Percentiles rank a stretch among this genome's conserved stretches.
Evolutionary conservation across 2,329 filamentous ascomycete genomes (phyloP).

Genomic region (Fusarium sp.): DNA sequence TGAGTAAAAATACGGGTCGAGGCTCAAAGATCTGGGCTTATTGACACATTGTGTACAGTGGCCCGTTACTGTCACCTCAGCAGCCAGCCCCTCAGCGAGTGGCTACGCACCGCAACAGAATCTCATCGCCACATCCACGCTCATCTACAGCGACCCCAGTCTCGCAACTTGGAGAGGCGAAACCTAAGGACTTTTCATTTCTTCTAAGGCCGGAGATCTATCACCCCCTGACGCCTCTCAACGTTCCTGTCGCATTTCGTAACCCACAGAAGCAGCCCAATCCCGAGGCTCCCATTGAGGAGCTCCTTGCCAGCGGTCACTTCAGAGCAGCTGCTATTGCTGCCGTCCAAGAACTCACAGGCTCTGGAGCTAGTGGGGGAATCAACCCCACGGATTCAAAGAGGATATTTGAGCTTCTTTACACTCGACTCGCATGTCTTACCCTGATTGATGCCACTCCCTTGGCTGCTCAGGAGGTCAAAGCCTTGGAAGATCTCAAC

Average conservation of each 20-base stretch:
- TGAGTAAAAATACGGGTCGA: constrained; percentile 57
- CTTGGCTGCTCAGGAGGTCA: constrained; percentile 76
- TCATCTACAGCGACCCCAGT: constrained; percentile 45
- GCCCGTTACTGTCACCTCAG: constrained; percentile 47
- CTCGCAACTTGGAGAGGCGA: constrained; percentile 47
- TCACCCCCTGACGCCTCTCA: constrained; percentile 77
- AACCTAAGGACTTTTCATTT: constrained; percentile 78
- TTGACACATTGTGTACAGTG: constrained; percentile 31
- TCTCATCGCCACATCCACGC: constrained; percentile 43
- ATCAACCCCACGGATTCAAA: constrained; percentile 67
- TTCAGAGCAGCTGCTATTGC: constrained; percentile 83
- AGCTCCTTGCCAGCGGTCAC: constrained; percentile 77
- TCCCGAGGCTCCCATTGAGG: constrained; percentile 72
- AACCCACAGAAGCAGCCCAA: constrained; percentile 73
- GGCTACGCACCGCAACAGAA: constrained; percentile 37
- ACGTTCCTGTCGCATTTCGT: constrained; percentile 74
- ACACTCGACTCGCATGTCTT: constrained; percentile 84
- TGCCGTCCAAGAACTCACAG: constrained; percentile 71
- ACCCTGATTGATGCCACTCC: constrained; percentile 79
- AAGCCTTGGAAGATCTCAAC: constrained; percentile 72
- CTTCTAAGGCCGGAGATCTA: constrained; percentile 85
- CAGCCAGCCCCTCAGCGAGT: constrained; percentile 43
- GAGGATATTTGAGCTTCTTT: constrained; percentile 80
- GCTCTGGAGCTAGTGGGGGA: constrained; percentile 56
- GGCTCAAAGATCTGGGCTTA: background rate